Evolutionary conservation across 257 asterid species (phyloP), one percentile per base, ranked within the genome.

Genomic region (Solanum rostratum): DNA sequence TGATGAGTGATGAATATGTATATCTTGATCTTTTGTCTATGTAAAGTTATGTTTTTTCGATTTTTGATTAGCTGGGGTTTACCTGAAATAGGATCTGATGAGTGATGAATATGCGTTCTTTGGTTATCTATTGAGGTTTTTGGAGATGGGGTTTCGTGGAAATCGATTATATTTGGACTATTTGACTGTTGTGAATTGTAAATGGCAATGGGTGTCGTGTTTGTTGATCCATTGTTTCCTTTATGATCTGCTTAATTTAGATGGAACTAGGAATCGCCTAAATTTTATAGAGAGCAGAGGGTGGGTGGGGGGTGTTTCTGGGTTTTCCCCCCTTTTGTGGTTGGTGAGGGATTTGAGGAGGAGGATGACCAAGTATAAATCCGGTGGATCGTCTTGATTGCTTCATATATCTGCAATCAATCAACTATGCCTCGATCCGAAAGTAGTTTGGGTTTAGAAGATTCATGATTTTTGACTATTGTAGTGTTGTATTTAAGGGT

Each of bases 71-170:
- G 46, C 54, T 54, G 63, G 45, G n/a, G 5, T 45, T 74, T 19
- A 19, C 33, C 62, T 46, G 27, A 43, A 14, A n/a, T 85, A 41
- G 74, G 84, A 86, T 86, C 88, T 63, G 84, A 76, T 39, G 74
- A 15, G 59, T 74, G 30, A 76, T 27, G 62, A 16, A 49, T 49
- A 45, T 45, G 39, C 7, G 18, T n/a, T n/a, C 20, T 10, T 73
- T 43, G 33, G 11, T 13, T 7, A 73, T 15, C 6, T 22, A 52
- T 69, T 29, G 83, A 43, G 68, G 27, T 20, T 71, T 37, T 37
- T 69, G 9, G 52, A 69, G 15, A 33, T 68, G 76, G 76, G 15
- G 49, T 68, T 68, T 68, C 14, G 6, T 57, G 18, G 59, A 33
- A 68, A 30, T 68, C 24, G n/a, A 54, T n/a, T 53, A n/a, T 84